These are phyloP conservation scores for Lojkania enalia DNA, from an alignment of 2,329 filamentous ascomycete genomes.

Conservation along the genomic window DNA sequence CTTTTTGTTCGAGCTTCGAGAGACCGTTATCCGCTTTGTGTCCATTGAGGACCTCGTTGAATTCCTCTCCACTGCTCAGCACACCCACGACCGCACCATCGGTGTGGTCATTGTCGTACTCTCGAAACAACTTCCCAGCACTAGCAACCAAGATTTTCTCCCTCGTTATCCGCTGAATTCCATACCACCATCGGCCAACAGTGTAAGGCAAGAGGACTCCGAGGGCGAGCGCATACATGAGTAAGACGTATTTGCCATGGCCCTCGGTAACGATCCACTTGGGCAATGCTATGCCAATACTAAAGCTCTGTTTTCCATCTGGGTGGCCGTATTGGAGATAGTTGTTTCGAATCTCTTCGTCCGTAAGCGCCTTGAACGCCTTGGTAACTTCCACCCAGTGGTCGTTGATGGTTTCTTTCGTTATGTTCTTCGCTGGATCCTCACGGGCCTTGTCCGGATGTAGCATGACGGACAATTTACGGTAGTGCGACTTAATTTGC, in stretches of 20 bases:
- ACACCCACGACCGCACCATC: constrained; percentile 78
- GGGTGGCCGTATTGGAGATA: constrained; percentile 95
- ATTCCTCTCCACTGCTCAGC: constrained; percentile 85
- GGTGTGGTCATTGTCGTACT: constrained; percentile 83
- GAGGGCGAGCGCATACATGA: constrained; percentile 85
- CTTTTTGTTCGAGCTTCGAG: constrained; percentile 79
- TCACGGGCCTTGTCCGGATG: constrained; percentile 93
- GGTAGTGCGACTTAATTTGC: constrained; percentile 90
- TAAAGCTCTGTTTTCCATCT: constrained; percentile 97
- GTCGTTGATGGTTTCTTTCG: constrained; percentile 78
- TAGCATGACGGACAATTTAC: constrained; percentile 78
- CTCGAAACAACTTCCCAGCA: constrained; percentile 90
- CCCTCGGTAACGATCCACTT: constrained; percentile 91
- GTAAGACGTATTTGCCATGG: constrained; percentile 91
- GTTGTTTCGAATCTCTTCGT: constrained; percentile 96
- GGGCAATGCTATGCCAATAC: constrained; percentile 94
- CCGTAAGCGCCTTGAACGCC: constrained; percentile 95
- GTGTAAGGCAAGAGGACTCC: constrained; percentile 90
- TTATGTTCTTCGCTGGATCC: constrained; percentile 86
- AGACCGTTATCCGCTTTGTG: constrained; percentile 79
- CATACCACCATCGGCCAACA: constrained; percentile 98
- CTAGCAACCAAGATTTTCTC: constrained; percentile 92
- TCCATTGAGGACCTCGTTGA: constrained; percentile 73
- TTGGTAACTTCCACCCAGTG: constrained; percentile 95
- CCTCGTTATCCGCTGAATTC: constrained; percentile 88